Conservation (phyloP, 805 yeast species). For the Ogataea methylovora region DNA sequence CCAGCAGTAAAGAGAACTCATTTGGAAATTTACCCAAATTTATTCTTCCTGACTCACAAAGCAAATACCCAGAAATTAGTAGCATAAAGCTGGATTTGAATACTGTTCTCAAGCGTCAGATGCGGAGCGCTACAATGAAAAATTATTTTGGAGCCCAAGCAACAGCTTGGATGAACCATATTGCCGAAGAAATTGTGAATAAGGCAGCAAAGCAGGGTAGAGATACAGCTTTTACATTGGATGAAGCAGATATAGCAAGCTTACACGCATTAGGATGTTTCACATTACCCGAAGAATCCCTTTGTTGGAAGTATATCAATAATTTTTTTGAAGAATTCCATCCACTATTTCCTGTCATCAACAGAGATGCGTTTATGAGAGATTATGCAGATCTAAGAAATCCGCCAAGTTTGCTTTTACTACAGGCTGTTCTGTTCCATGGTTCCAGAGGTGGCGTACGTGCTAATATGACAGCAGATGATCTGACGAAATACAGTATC, state of each 20-base stretch:
- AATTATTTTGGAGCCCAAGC: background rate
- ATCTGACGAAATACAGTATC: constrained; percentile 38
- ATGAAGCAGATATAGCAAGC: constrained; percentile 46
- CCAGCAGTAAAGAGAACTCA: too few species aligned
- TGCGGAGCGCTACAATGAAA: background rate
- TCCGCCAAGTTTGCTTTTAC: constrained; percentile 54
- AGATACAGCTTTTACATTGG: background rate
- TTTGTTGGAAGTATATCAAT: constrained; percentile 55
- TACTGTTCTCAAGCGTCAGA: background rate
- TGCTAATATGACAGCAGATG: constrained; percentile 40
- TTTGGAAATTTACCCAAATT: constrained; percentile 1
- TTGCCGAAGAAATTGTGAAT: background rate
- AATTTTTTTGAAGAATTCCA: constrained; percentile 61
- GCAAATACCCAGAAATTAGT: background rate
- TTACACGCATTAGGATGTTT: constrained; percentile 65
- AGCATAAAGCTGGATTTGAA: constrained; percentile 1
- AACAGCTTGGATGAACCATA: background rate
- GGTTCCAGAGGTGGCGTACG: constrained; percentile 33
- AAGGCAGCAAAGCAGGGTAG: background rate
- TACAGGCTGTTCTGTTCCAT: constrained; percentile 58
- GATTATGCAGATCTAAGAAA: constrained; percentile 48
- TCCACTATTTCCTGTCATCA: constrained; percentile 62
- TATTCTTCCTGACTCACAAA: background rate
- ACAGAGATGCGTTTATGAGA: constrained; percentile 52
- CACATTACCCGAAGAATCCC: constrained; percentile 53